Evolutionary conservation across 371 early-diverging fungal species (phyloP), one percentile per base, ranked within the genome.

Genomic region (Dinochytrium kinnereticum): DNA sequence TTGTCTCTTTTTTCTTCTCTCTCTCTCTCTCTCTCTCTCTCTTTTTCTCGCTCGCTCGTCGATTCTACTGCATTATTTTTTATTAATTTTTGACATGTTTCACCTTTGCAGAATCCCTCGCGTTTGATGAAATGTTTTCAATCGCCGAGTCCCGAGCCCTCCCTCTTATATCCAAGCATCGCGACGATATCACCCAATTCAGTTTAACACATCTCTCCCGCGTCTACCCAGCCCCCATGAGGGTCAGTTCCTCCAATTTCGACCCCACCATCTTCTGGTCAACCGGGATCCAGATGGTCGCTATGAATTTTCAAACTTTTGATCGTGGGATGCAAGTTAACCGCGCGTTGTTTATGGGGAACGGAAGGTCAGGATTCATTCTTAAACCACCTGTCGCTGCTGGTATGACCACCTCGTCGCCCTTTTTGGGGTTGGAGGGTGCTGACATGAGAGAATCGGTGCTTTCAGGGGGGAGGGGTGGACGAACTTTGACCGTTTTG

Each of bases 241-340:
- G 93, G 24, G 80, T 95, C 68, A 88, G 81, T 64, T 91, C 91
- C 24, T 84, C 90, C 53, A 95, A 95, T 80, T 90, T 84, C 72
- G 91, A 93, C 74, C 95, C 95, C 0, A 80, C 91, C 31, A 81
- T 84, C 2, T 88, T 91, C 73, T 95, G 95, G 95, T 80, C 81
- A 3, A 91, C 91, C 7, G 95, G 95, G 1, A 83, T 83, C 38
- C 95, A 95, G 81, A 81, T 95, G 84, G 95, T 94, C 1, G 95
- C 95, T 0, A 78, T 95, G 72, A 95, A 95, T 82, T 92, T 85
- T 69, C 95, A 95, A 72, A 93, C 88, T 7, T 82, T 83, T 72
- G 84, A 71, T 76, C 51, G 86, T 51, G 86, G 88, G 50, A 88
- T 93, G 90, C 88, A 90, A 73, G 77, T 95, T 57, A 90, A 94